Evolutionary conservation across 768 basidiomycete species (phyloP).

Genomic region (Lactarius deliciosus): DNA sequence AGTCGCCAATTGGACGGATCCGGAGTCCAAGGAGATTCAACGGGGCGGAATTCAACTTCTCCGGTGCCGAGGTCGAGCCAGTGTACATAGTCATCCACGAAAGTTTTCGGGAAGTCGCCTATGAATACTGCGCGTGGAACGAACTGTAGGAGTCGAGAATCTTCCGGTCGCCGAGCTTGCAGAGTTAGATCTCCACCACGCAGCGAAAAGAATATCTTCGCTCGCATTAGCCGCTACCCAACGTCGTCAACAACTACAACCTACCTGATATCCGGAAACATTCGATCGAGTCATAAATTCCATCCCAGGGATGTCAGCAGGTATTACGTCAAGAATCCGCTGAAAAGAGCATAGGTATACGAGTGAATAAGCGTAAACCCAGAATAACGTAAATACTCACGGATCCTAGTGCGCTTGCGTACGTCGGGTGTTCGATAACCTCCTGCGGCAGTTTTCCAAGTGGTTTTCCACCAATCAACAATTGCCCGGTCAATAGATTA

Average conservation of each 20-base stretch:
- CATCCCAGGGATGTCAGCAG: no score
- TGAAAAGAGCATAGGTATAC: neutral
- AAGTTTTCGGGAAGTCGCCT: slow-evolving; percentile 31
- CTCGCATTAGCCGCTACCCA: neutral
- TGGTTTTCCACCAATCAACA: slow-evolving; percentile 2
- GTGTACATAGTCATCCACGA: no score
- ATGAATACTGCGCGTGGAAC: slow-evolving; percentile 37
- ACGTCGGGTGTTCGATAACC: slow-evolving; percentile 4
- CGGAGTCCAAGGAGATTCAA: slow-evolving; percentile 3
- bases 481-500: slow-evolving; percentile 10
- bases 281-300: neutral
- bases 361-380: neutral
- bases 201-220: neutral
- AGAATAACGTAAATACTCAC: neutral
- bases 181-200: neutral
- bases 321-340: neutral
- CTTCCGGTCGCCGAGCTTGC: neutral
- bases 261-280: neutral
- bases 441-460: slow-evolving; percentile 14
- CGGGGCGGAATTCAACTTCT: no score
- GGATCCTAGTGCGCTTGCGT: slow-evolving; percentile 3
- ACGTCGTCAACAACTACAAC: neutral
- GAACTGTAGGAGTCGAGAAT: slow-evolving; percentile 29
- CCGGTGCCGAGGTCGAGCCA: no score
- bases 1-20: slow-evolving; percentile 35